Conservation (phyloP, 1,139 yeast genomes). For the Nakaseomyces delphensis region DNA sequence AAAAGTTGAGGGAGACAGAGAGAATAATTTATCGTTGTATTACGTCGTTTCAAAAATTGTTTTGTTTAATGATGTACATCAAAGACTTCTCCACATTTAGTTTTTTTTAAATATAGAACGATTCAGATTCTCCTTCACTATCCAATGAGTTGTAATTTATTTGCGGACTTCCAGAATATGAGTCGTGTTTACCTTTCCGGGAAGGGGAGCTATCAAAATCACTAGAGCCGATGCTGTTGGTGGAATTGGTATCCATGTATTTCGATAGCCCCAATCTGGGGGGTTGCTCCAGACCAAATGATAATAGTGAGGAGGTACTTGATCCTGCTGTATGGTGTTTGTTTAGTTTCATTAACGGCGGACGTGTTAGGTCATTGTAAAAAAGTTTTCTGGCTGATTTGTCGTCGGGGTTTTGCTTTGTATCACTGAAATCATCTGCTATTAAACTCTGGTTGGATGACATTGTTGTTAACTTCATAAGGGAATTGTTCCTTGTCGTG, state of each 20-base stretch:
- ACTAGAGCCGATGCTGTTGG: neutral
- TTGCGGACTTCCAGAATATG: conserved; percentile 1
- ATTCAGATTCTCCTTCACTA: conserved; percentile 2
- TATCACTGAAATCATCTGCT: neutral
- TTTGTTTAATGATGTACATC: too few relatives aligned
- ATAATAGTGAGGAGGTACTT: conserved; percentile 9
- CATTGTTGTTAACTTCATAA: conserved; percentile 20
- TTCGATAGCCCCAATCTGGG: conserved; percentile 16
- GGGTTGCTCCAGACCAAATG: conserved; percentile 22
- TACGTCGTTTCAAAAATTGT: too few relatives aligned
- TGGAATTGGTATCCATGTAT: conserved; percentile 1
- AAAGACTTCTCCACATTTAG: too few relatives aligned
- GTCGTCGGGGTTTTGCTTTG: neutral
- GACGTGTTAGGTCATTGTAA: neutral
- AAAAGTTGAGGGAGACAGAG: too few relatives aligned
- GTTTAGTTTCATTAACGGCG: conserved; percentile 1
- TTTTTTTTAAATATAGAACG: too few relatives aligned
- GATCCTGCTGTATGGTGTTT: conserved; percentile 3
- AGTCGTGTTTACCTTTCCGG: neutral
- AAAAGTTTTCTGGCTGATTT: conserved; percentile 3
- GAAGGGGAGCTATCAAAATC: conserved; percentile 1
- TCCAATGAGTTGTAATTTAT: neutral
- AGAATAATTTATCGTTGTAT: too few relatives aligned
- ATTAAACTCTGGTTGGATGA: conserved; percentile 8
- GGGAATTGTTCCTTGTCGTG: conserved; percentile 33